Evolutionary conservation across 2,329 filamentous ascomycete genomes (phyloP), one percentile per base, ranked within the genome.

Genomic region (Talaromyces marneffei): DNA sequence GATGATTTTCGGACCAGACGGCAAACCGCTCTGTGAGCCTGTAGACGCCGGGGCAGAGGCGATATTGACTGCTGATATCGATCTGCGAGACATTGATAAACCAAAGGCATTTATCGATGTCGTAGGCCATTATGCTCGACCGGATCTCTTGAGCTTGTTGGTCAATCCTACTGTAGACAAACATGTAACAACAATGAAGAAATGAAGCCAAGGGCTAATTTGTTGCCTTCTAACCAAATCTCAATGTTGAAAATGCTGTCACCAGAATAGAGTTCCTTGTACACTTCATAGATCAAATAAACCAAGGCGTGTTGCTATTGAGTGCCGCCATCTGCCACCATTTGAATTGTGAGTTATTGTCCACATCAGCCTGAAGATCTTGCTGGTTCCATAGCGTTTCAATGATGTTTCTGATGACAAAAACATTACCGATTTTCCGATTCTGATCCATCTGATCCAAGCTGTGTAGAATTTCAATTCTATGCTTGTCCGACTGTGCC

Each of bases 1-100:
- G 3, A 80, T 79, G 63, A 76, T 83, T 23, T 80, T 81, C 62
- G 82, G 78, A 0, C 82, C 82, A 0, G 82, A 84, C 65, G 82
- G 82, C 18, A 50, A 59, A 35, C 42, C 44, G 14, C 31, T 1
- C 71, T 79, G 29, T 69, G 77, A 59, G 3, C 65, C 84, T 44
- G 77, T 74, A 2, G 73, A 78, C 3, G 69, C 72, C 14, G 74
- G 73, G 0, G 72, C 75, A 25, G 83, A 85, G 65, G 76, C 78
- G 4, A 77, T 85, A 10, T 60, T 85, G 7, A 79, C 76, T 60
- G 81, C 81, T 0, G 80, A 85, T 61, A 66, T 85, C 52, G 78
- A 84, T 39, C 68, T 85, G 56, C 23, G 40, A 23, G 46, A 37
- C 16, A 65, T 59, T 9, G 31, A 55, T n/a, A 71, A 74, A 29